Evolutionary conservation across 495 filamentous ascomycete genomes (phyloP).

Genomic region (Podospora anserina): DNA sequence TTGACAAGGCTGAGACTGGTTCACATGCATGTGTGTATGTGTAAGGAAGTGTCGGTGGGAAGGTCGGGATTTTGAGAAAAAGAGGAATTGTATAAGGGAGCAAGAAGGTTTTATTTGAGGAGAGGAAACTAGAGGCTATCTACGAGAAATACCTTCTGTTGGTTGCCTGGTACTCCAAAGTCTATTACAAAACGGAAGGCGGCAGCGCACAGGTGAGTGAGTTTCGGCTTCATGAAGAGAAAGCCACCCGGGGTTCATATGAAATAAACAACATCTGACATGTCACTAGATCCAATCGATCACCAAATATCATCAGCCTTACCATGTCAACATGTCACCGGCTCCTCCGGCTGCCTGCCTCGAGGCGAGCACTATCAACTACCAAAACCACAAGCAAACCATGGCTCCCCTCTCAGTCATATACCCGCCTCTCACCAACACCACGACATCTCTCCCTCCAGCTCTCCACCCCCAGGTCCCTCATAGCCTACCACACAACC

Average conservation of each 20-base stretch:
- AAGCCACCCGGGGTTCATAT: background rate
- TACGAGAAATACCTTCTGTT: background rate
- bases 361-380: constrained; percentile 18
- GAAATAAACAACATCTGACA: background rate
- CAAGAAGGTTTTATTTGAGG: no score
- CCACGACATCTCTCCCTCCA: constrained; percentile 20
- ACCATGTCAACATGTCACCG: constrained; percentile 21
- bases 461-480: constrained; percentile 1
- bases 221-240: background rate
- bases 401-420: constrained; percentile 5
- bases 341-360: constrained; percentile 13
- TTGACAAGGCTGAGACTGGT: constrained; percentile 8
- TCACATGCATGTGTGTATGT: background rate
- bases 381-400: constrained; percentile 4
- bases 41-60: background rate
- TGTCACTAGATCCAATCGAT: background rate
- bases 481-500: constrained; percentile 26
- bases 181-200: background rate
- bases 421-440: constrained; percentile 13
- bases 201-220: background rate
- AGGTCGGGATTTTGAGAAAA: background rate
- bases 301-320: background rate
- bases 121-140: no score
- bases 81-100: no score
- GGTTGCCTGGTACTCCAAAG: background rate